phyloP scores from a whole-genome alignment of 2,329 filamentous ascomycete species.

The Hypoxylon sp. region DNA sequence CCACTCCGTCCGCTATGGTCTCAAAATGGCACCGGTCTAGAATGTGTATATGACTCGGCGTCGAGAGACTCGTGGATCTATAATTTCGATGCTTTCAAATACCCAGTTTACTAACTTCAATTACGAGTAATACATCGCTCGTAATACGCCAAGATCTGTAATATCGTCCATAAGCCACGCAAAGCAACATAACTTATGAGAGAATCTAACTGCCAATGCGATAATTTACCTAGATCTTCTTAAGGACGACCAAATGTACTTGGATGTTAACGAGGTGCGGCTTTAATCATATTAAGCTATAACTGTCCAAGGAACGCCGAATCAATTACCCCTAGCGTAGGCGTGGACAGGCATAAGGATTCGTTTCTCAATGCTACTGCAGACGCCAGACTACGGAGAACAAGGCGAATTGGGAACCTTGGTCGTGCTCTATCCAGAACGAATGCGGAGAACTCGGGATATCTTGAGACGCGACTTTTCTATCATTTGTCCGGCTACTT shows the following conservation, averaged over 20 bases:
- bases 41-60: constrained; percentile 42
- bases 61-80: constrained; percentile 41
- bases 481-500: neutral
- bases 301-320: neutral
- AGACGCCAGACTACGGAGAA: neutral
- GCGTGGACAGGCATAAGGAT: neutral
- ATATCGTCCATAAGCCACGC: too few species aligned
- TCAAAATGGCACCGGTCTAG: constrained; percentile 46
- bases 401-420: neutral
- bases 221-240: too few species aligned
- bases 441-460: neutral
- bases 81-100: constrained; percentile 39
- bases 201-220: too few species aligned
- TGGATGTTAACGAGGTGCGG: too few species aligned
- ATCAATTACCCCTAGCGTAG: neutral
- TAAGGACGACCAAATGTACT: too few species aligned
- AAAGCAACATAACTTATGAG: too few species aligned
- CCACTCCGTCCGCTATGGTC: constrained; percentile 58
- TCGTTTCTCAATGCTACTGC: neutral
- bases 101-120: constrained; percentile 32
- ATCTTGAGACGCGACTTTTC: neutral
- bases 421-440: neutral
- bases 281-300: neutral
- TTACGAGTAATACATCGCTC: too few species aligned
- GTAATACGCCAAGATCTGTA: too few species aligned